Percentiles rank a stretch among this genome's conserved stretches.
Conservation (phyloP, 2,329 filamentous ascomycete species). For the Microthyrium microscopicum region DNA sequence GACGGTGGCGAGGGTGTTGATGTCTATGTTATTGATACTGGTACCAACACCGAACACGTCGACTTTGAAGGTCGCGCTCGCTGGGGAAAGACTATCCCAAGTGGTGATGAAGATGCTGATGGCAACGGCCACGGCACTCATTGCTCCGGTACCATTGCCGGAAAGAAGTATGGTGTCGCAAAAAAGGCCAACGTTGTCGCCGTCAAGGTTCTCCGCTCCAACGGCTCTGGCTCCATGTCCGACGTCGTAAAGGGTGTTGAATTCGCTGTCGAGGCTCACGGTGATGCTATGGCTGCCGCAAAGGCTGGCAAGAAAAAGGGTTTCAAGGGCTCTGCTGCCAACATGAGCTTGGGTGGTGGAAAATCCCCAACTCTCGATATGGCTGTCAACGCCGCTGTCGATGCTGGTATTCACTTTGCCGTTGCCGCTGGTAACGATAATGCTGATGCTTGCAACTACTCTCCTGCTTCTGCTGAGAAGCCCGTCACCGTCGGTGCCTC, state of each 20-base stretch:
- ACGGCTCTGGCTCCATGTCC: conserved; percentile 95
- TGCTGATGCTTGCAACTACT: conserved; percentile 98
- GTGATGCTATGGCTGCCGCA: conserved; percentile 55
- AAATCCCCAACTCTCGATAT: conserved; percentile 85
- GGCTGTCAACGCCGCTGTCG: conserved; percentile 85
- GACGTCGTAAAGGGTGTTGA: conserved; percentile 98
- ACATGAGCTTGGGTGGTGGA: conserved; percentile 98
- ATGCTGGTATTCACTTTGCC: conserved; percentile 87
- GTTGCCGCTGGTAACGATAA: conserved; percentile 98
- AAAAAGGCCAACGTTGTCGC: conserved; percentile 97
- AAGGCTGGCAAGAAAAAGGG: conserved; percentile 77
- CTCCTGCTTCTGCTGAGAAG: conserved; percentile 77
- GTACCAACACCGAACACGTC: conserved; percentile 83
- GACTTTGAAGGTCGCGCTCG: conserved; percentile 92
- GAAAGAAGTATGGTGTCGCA: conserved; percentile 97
- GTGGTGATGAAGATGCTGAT: conserved; percentile 69
- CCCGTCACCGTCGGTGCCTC: conserved; percentile 94
- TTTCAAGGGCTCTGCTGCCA: conserved; percentile 97
- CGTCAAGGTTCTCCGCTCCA: conserved; percentile 95
- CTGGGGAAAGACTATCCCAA: conserved; percentile 94
- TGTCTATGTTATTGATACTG: conserved; percentile 96
- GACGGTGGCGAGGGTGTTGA: conserved; percentile 95
- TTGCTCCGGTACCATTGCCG: conserved; percentile 94
- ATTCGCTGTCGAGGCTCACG: conserved; percentile 70
- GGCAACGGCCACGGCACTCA: conserved; percentile 98